These are phyloP conservation scores for Cryptococcus sp. DNA, from an alignment of 1,284 basidiomycete species.

Conservation along the genomic window DNA sequence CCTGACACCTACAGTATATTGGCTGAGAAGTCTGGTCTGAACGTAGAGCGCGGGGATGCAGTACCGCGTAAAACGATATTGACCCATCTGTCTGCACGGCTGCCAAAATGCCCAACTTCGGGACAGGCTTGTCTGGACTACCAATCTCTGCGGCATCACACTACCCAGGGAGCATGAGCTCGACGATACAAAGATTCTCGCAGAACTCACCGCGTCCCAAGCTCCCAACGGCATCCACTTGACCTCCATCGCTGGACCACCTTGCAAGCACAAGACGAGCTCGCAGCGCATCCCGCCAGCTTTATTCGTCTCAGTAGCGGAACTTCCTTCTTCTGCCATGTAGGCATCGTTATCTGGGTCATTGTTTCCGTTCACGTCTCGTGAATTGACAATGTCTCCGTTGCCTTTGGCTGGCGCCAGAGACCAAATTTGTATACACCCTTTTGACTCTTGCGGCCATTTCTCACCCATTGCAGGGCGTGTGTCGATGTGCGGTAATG, in stretches of 20 bases:
- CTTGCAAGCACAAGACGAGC: slow-evolving; percentile 66
- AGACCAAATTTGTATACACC: slow-evolving; percentile 55
- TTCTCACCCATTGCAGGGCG: slow-evolving; percentile 31
- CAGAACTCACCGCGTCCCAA: slow-evolving; percentile 60
- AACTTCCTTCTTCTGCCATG: slow-evolving; percentile 10
- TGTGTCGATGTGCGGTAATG: slow-evolving; percentile 57
- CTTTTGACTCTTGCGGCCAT: slow-evolving; percentile 22
- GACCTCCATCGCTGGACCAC: slow-evolving; percentile 70
- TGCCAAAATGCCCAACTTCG: slow-evolving; percentile 77
- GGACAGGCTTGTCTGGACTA: slow-evolving; percentile 33
- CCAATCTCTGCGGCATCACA: slow-evolving; percentile 8
- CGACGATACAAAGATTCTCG: not conserved
- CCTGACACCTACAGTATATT: slow-evolving; percentile 32
- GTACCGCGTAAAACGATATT: slow-evolving; percentile 71
- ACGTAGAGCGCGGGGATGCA: slow-evolving; percentile 60
- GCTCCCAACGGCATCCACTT: slow-evolving; percentile 88
- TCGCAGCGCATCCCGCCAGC: slow-evolving; percentile 33
- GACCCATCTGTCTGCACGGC: slow-evolving; percentile 83
- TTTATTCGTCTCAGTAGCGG: too few relatives aligned
- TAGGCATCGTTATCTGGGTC: slow-evolving; percentile 10
- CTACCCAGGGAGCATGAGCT: slow-evolving; percentile 10
- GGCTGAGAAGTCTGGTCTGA: slow-evolving; percentile 22
- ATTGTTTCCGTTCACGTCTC: too few relatives aligned
- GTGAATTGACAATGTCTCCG: too few relatives aligned
- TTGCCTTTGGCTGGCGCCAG: not conserved